Evolutionary conservation across 129 eudicot species (phyloP), one percentile per base, ranked within the genome.

Genomic region (Tagetes erecta): DNA sequence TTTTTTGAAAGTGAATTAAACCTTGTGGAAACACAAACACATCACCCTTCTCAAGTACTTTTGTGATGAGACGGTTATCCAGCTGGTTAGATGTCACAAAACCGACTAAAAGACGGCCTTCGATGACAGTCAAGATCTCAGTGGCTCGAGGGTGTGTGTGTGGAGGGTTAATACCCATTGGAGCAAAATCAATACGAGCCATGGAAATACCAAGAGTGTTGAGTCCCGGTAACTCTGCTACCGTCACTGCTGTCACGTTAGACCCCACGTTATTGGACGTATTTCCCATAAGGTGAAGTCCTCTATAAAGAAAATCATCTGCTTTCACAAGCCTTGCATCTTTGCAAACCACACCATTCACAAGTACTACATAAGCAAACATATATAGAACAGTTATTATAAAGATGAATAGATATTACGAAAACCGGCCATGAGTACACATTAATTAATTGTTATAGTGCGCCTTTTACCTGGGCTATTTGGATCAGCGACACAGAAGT

Each of bases 11-110:
- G 71, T 84, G 88, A 45, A 84, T 64, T 47, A 84, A 80, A 36
- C 84, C 80, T 72, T 76, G 30, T 0, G 88, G 88, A 38, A 84
- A 84, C 59, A 84, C 83, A 6, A 84, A 84, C 50, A 77, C 85
- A 40, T 84, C 88, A 1, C 88, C 88, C 47, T 53, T 59, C 3
- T 73, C 46, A 12, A 84, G 85, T 9, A 38, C 47, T 50, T 80
- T 84, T 0, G 80, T 62, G 8, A 80, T 36, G 30, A 84, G 85
- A 30, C 73, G 51, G 59, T 84, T 84, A 20, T 39, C 67, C 76
- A 0, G 88, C 27, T 20, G 78, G 79, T 80, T 84, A 14, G 88
- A 84, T 8, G 85, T 76, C 4, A 84, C 78, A 68, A 84, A 84
- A 3, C 88, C 80, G 3, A 73, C 85, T 11, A 65, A 56, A 13